phyloP scores from a whole-genome alignment of 208 protist species.

The Acanthamoeba healyi region DNA sequence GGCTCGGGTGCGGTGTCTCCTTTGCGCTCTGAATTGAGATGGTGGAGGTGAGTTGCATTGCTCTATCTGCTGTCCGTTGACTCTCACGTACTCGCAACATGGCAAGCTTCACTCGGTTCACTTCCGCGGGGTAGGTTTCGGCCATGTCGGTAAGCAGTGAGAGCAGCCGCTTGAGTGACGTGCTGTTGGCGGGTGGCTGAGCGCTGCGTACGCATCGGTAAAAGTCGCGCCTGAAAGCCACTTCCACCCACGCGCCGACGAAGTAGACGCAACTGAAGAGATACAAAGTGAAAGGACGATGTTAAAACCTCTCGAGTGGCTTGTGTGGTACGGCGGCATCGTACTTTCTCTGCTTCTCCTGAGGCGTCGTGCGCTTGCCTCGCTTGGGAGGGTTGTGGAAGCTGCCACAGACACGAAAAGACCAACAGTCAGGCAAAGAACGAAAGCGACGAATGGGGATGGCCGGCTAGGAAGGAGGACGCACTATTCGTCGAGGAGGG shows the following conservation, averaged over 20 bases:
- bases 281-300: no score
- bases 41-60: not conserved
- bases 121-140: not conserved
- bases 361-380: not conserved
- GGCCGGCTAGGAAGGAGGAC: not conserved
- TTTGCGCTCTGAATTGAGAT: not conserved
- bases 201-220: not conserved
- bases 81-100: not conserved
- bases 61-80: not conserved
- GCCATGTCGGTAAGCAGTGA: not conserved
- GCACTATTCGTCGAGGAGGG: not conserved
- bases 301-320: no score
- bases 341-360: slow-evolving; percentile 9
- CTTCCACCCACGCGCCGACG: slow-evolving; percentile 1
- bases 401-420: not conserved
- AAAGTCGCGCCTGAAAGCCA: slow-evolving; percentile 8
- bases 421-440: not conserved
- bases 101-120: slow-evolving; percentile 19
- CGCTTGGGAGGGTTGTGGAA: not conserved
- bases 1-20: not conserved
- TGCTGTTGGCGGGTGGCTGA: not conserved
- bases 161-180: not conserved
- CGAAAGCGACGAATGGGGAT: not conserved
- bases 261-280: slow-evolving; percentile 64
- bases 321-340: no score